These are phyloP conservation scores for Aphanomyces cochlioides DNA, from an alignment of 352 stramenopile genomes.

Conservation along the genomic window DNA sequence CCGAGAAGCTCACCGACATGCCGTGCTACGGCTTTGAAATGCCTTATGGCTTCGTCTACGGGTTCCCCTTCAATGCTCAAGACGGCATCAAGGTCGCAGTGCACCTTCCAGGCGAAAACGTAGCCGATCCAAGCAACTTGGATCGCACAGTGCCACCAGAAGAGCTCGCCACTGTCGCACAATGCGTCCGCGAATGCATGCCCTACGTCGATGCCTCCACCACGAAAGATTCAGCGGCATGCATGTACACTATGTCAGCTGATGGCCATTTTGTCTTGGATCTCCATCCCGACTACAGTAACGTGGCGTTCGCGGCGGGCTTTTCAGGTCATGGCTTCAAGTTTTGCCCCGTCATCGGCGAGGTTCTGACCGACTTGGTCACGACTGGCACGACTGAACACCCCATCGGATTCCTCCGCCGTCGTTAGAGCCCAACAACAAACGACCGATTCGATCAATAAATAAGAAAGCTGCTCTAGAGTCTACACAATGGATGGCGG, in stretches of 20 bases:
- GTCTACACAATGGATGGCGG: too few species aligned
- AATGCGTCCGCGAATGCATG: slow-evolving; percentile 48
- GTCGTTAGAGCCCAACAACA: slow-evolving; percentile 16
- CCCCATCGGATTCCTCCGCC: slow-evolving; percentile 45
- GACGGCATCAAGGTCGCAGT: slow-evolving; percentile 73
- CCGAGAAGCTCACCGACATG: slow-evolving; percentile 42
- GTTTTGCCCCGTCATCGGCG: slow-evolving; percentile 77
- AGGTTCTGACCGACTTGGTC: slow-evolving; percentile 71
- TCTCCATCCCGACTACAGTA: slow-evolving; percentile 35
- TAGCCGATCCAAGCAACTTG: slow-evolving; percentile 45
- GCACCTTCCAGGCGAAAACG: slow-evolving; percentile 42
- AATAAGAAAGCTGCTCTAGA: too few species aligned
- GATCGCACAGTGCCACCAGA: slow-evolving; percentile 37
- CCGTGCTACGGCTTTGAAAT: slow-evolving; percentile 65
- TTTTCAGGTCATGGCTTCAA: slow-evolving; percentile 84
- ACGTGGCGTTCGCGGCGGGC: slow-evolving; percentile 62
- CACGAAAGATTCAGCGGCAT: slow-evolving; percentile 49
- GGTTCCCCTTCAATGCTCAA: slow-evolving; percentile 44
- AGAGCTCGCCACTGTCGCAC: slow-evolving; percentile 34
- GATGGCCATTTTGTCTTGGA: slow-evolving; percentile 79
- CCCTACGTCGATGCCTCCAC: slow-evolving; percentile 46
- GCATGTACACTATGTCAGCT: slow-evolving; percentile 81
- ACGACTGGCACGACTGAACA: slow-evolving; percentile 44
- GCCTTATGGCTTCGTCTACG: slow-evolving; percentile 49
- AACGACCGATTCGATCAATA: too few species aligned